These are phyloP conservation scores for Thelonectria olida DNA, from an alignment of 2,329 filamentous ascomycete genomes.

Conservation along the genomic window DNA sequence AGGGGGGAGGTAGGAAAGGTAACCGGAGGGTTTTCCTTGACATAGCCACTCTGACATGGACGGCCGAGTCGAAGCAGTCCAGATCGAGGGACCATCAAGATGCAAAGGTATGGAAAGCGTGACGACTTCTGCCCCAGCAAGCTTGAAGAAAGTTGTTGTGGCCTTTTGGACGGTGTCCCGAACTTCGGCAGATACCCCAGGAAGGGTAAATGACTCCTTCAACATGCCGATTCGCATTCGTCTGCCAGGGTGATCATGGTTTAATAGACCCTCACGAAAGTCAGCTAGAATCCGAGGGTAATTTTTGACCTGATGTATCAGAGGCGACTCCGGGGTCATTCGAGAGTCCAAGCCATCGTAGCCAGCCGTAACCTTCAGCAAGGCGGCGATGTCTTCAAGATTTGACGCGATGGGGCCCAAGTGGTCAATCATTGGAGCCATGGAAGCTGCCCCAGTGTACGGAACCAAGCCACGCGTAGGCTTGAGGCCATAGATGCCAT, in stretches of 20 bases:
- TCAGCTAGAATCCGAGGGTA: conserved; percentile 40
- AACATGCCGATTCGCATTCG: conserved; percentile 54
- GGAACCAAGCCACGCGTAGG: conserved; percentile 53
- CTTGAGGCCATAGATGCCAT: conserved; percentile 38
- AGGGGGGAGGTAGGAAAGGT: conserved; percentile 45
- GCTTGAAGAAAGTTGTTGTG: conserved; percentile 44
- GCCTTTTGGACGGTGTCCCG: conserved; percentile 46
- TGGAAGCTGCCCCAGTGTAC: conserved; percentile 49
- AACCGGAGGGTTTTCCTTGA: conserved; percentile 43
- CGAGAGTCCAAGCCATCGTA: conserved; percentile 56
- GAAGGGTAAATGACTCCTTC: conserved; percentile 52
- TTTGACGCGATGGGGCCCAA: conserved; percentile 25
- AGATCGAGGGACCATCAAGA: conserved; percentile 50
- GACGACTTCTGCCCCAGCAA: conserved; percentile 53
- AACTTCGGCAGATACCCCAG: conserved; percentile 52
- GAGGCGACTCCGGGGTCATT: conserved; percentile 51
- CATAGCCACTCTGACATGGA: conserved; percentile 45
- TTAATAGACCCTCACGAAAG: conserved; percentile 22
- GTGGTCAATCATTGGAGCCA: background rate
- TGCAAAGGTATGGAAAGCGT: conserved; percentile 60
- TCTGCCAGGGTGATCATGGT: too few relatives aligned
- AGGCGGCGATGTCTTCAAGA: conserved; percentile 47
- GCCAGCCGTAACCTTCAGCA: conserved; percentile 51
- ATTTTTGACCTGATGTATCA: conserved; percentile 45
- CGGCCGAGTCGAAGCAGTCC: conserved; percentile 43